These are phyloP conservation scores for Arctium lappa DNA, from an alignment of 129 eudicot genomes.

Conservation along the genomic window DNA sequence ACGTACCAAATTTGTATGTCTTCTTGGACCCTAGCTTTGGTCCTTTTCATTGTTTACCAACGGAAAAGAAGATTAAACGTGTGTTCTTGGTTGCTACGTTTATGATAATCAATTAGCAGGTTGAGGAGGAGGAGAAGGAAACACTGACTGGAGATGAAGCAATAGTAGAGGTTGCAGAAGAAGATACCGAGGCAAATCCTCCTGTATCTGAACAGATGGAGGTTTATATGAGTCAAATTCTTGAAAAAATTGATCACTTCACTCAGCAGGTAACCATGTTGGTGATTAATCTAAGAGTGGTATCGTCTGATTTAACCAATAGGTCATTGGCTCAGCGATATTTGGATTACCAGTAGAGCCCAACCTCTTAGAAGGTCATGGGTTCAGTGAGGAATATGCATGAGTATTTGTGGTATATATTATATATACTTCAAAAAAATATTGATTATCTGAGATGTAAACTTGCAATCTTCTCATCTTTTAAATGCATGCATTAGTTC, in stretches of 20 bases:
- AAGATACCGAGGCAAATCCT: constrained; percentile 44
- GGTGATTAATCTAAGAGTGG: neutral
- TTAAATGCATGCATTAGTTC: constrained; percentile 17
- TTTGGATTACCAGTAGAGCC: neutral
- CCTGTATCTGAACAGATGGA: constrained; percentile 75
- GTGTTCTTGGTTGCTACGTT: neutral
- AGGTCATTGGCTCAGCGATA: neutral
- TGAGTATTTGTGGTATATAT: neutral
- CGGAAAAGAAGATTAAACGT: constrained; percentile 6
- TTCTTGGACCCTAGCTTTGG: constrained; percentile 3
- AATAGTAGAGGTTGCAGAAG: constrained; percentile 47
- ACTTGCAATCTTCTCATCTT: neutral
- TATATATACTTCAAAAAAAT: neutral
- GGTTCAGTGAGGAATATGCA: neutral
- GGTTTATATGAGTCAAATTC: constrained; percentile 59
- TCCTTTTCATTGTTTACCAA: neutral
- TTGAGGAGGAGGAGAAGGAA: constrained; percentile 57
- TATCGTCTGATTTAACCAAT: too few species aligned
- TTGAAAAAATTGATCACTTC: constrained; percentile 67
- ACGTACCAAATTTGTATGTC: constrained; percentile 62
- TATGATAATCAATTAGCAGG: constrained; percentile 28
- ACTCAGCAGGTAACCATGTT: constrained; percentile 64
- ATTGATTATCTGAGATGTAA: neutral
- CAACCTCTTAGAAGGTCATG: neutral
- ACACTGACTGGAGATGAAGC: constrained; percentile 33